phyloP scores from a whole-genome alignment of 179 eudicot genomes.

The Heliamphora pulchella region DNA sequence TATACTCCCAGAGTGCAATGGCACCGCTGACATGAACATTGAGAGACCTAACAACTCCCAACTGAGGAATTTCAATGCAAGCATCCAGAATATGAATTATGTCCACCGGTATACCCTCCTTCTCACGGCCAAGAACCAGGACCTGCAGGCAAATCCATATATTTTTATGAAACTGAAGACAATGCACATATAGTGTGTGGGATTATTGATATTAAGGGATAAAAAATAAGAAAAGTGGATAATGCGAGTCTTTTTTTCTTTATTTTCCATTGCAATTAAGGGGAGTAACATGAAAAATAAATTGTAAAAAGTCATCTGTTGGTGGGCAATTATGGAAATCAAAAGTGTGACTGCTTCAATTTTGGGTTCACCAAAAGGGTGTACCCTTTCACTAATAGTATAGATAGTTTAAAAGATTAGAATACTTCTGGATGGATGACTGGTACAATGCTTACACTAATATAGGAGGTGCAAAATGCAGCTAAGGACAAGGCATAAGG shows the following conservation, averaged over 20 bases:
- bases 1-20: slow-evolving; percentile 95
- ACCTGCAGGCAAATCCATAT: slow-evolving; percentile 40
- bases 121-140: slow-evolving; percentile 93
- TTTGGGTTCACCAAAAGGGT: no score
- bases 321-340: no score
- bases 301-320: no score
- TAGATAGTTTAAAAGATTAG: background rate
- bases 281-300: no score
- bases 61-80: slow-evolving; percentile 93
- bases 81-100: slow-evolving; percentile 83
- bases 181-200: no score
- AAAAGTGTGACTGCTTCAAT: no score
- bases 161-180: no score
- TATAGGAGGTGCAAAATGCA: slow-evolving; percentile 1
- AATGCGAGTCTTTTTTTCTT: no score
- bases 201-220: no score
- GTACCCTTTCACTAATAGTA: no score
- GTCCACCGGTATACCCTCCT: slow-evolving; percentile 96
- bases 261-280: no score
- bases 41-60: slow-evolving; percentile 90
- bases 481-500: background rate
- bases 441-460: background rate
- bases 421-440: background rate
- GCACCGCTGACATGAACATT: slow-evolving; percentile 99
- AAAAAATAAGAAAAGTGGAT: no score